Conservation (phyloP, 257 asterid species). For the Lithospermum erythrorhizon region DNA sequence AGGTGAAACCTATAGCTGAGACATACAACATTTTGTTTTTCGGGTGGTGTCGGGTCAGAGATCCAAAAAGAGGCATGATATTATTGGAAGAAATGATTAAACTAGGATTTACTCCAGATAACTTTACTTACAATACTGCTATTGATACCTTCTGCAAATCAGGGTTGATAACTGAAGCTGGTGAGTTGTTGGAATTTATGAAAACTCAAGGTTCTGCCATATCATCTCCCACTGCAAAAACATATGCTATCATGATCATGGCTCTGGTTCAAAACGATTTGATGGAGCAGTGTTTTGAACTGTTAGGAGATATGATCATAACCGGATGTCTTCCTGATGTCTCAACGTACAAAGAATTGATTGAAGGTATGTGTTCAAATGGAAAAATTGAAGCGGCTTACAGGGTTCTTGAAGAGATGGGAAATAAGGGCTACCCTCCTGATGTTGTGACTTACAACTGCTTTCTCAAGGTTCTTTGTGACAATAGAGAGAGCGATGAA, state of each 20-base stretch:
- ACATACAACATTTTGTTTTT: conserved; percentile 76
- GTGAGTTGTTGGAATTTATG: conserved; percentile 69
- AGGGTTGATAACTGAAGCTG: conserved; percentile 76
- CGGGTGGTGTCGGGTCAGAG: conserved; percentile 86
- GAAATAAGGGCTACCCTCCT: conserved; percentile 70
- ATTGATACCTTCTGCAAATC: conserved; percentile 80
- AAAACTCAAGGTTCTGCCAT: conserved; percentile 56
- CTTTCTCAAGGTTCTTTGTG: conserved; percentile 76
- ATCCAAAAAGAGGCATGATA: conserved; percentile 58
- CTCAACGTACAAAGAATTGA: conserved; percentile 71
- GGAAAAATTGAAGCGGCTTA: conserved; percentile 77
- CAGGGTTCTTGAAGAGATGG: conserved; percentile 74
- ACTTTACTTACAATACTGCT: conserved; percentile 72
- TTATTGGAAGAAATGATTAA: conserved; percentile 71
- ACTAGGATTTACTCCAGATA: conserved; percentile 62
- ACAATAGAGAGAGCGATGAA: conserved; percentile 48
- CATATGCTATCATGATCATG: conserved; percentile 62
- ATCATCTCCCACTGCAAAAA: conserved; percentile 89
- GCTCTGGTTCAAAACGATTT: conserved; percentile 59
- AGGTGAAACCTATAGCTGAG: conserved; percentile 62
- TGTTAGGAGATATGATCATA: conserved; percentile 52
- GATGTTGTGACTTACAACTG: conserved; percentile 88
- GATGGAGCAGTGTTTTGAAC: conserved; percentile 54
- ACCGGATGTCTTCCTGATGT: conserved; percentile 92
- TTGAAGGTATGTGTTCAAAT: conserved; percentile 61